These are phyloP conservation scores for Hirsutella minnesotensis DNA, from an alignment of 2,329 filamentous ascomycete genomes.

Conservation along the genomic window DNA sequence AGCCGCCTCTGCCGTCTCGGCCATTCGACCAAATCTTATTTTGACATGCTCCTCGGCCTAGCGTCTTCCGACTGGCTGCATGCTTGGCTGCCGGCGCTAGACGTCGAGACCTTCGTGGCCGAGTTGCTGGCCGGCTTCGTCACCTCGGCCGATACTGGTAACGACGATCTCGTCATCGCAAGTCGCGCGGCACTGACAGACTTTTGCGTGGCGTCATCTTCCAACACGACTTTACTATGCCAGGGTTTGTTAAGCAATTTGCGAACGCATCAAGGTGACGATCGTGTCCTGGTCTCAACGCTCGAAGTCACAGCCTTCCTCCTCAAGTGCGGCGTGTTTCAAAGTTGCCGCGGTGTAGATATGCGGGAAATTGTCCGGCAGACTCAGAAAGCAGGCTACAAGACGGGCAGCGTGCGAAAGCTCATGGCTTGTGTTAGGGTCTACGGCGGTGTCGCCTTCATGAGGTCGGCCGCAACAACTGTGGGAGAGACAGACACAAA, in stretches of 20 bases:
- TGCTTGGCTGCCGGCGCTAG: constrained; percentile 19
- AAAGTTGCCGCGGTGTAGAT: constrained; percentile 24
- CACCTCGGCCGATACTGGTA: constrained; percentile 65
- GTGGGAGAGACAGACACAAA: not conserved
- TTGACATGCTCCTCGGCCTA: constrained; percentile 39
- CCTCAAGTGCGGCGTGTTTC: constrained; percentile 48
- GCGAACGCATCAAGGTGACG: constrained; percentile 40
- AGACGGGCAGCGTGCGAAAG: constrained; percentile 70
- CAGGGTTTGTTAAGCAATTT: constrained; percentile 42
- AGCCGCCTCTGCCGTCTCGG: constrained; percentile 24
- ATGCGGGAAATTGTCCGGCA: constrained; percentile 52
- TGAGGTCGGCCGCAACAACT: constrained; percentile 3
- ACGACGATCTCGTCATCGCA: constrained; percentile 61
- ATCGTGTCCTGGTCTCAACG: constrained; percentile 62
- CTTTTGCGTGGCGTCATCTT: constrained; percentile 31
- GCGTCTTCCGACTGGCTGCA: constrained; percentile 24
- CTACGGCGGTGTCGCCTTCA: constrained; percentile 56
- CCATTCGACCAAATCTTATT: constrained; percentile 51
- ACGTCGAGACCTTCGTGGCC: constrained; percentile 29
- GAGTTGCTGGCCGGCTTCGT: constrained; percentile 55
- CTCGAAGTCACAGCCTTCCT: constrained; percentile 71
- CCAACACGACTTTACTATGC: constrained; percentile 32
- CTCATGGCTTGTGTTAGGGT: constrained; percentile 69
- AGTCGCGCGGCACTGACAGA: constrained; percentile 53
- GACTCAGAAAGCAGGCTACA: constrained; percentile 71